Evolutionary conservation across 1,284 basidiomycete genomes (phyloP), one percentile per base, ranked within the genome.

Genomic region (Trametes hirsuta): DNA sequence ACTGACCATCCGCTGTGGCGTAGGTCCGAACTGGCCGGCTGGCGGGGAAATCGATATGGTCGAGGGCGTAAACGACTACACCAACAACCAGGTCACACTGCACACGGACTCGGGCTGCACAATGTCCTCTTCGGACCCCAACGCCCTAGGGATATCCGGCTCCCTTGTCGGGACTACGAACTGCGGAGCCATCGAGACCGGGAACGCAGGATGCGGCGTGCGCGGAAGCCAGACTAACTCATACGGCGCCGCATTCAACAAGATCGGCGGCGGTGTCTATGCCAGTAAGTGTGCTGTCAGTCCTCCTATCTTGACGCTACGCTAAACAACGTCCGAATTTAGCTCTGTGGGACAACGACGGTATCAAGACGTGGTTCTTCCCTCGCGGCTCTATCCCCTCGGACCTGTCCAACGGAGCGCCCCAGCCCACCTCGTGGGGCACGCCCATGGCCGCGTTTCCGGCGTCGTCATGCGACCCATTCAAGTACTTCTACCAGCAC

Each of bases 41-140:
- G 78, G 78, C 0, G 92, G 93, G 42, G 93, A 95, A 76, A 94
- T 95, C 46, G 94, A 95, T 74, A 93, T 94, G 60, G 79, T 94
- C 25, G 94, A 95, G 75, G 91, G 87, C 21, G 85, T 91, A 15
- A 85, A 93, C 69, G 84, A 91, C 66, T 89, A 91, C 71, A 89
- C 84, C 34, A 82, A 85, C 66, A 91, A 94, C 72, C 91, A 93
- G 73, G 87, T 86, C 36, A 93, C 93, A 12, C 80, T 94, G 51
- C 92, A 94, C 70, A 92, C 91, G 8, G 81, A 82, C 63, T 74
- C 82, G 24, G 93, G 92, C 10, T 95, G 93, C 73, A 80, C 76
- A 5, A 74, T 92, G 30, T 65, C 88, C 52, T 81, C 80, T 10
- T 71, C 79, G 15, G 83, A 83, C 70, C 75, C 83, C 6, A 71